Evolutionary conservation across 768 basidiomycete species (phyloP), one percentile per base, ranked within the genome.

Genomic region (Gloeopeniophorella convolvens): DNA sequence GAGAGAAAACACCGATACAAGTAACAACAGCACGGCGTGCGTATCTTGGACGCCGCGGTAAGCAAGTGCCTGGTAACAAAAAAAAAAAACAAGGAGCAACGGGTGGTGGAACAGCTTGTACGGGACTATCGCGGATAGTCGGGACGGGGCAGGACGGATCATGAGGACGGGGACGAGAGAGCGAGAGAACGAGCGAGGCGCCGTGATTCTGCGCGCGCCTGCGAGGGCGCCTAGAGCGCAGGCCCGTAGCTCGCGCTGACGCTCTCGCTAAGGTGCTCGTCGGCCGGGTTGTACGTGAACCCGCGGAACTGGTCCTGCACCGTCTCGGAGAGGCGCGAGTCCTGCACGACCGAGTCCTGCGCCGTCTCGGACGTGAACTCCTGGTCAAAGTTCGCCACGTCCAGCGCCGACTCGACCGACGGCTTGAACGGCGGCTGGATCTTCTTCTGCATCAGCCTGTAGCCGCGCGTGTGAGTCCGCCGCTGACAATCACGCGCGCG

Each of bases 391-490:
- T 97, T 92, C 50, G 85, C 90, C 18, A 94, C 92, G 65, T 96
- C 94, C 37, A 96, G 79, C 1, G 93, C 93, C 47, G 85, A 87
- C 72, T 94, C 92, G 56, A 98, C 95, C 57, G 86, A 89, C 11
- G 95, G 95, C 70, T 99, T 99, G 75, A 97, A 98, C 6, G 91
- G 89, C 1, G 95, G 93, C 62, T 93, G 91, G 45, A 96, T 94
- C 74, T 95, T 94, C 75, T 95, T 97, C 24, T 84, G 83, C 37
- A 94, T 71, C 21, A 98, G 72, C 52, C 83, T 86, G 57, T 18
- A 35, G 33, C 23, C 27, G 32, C 45, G 30, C 18, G 41, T 30
- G 15, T 40, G 12, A 40, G 21, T 32, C 11, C 1, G 28, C 18
- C 37, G 31, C 23, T 21, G 9, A 13, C 30, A 9, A 30, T 5